These are phyloP conservation scores for Penicillium sp. DNA, from an alignment of 2,329 filamentous ascomycete species.

Conservation along the genomic window DNA sequence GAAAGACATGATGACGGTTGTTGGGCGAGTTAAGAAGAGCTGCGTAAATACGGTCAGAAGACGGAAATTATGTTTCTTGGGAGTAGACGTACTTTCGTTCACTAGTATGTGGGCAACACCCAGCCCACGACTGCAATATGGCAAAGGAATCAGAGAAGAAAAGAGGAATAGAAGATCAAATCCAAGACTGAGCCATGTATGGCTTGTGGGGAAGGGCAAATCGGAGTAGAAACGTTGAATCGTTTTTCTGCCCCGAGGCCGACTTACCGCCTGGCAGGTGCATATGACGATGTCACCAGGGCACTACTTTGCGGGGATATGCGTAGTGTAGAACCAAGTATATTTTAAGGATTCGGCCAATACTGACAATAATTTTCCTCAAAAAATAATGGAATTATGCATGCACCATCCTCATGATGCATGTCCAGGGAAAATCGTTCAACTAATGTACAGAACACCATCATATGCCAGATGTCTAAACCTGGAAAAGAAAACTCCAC, in stretches of 20 bases:
- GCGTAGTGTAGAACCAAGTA: not conserved
- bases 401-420: slow-evolving; percentile 13
- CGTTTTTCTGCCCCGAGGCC: slow-evolving; percentile 24
- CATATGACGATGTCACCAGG: slow-evolving; percentile 24
- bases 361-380: not conserved
- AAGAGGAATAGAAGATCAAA: slow-evolving; percentile 4
- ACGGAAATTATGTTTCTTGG: not conserved
- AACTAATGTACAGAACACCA: slow-evolving; percentile 41
- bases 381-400: slow-evolving; percentile 18
- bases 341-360: not conserved
- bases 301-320: not conserved
- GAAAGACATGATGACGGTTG: slow-evolving; percentile 55
- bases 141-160: not conserved
- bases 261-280: slow-evolving; percentile 26
- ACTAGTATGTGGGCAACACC: not conserved
- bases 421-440: slow-evolving; percentile 14
- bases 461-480: slow-evolving; percentile 27
- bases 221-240: slow-evolving; percentile 18
- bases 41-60: slow-evolving; percentile 6
- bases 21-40: slow-evolving; percentile 22
- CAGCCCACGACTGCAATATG: not conserved
- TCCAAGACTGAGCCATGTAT: slow-evolving; percentile 6
- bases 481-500: slow-evolving; percentile 24
- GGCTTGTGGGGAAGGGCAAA: slow-evolving; percentile 9
- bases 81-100: not conserved